Evolutionary conservation across 306 rosid genomes (phyloP), one percentile per base, ranked within the genome.

Genomic region (Phaseolus lunatus): DNA sequence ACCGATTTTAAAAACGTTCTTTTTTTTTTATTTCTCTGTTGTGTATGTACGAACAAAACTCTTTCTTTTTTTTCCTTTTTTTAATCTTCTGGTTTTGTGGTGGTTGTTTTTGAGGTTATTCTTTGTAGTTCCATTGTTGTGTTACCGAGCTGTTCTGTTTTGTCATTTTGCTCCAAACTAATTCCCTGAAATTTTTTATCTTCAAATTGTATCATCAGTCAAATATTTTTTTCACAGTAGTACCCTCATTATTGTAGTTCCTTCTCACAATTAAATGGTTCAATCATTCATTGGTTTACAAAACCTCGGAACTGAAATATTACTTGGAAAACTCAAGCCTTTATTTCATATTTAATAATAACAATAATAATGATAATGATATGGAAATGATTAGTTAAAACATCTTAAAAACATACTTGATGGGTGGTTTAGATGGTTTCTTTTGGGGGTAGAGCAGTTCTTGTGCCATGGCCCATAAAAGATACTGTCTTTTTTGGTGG

Each of bases 121-220:
- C 35, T 14, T 69, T 44, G 16, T 9, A 23, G 39, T 41, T 24
- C 58, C n/a, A 1, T 47, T 64, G 3, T 29, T 37, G 35, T 67
- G 62, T 73, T 37, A 33, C 20, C 24, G 71, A 75, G 83, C 84
- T 85, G 79, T 81, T 61, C n/a, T 57, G 64, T 45, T 41, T 1
- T 82, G 88, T 85, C 87, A 47, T 56, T 83, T 84, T 77, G 31
- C 73, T 56, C 13, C 5, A 53, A 75, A 68, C 82, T 37, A 20
- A 37, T 18, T 35, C 39, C 64, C 72, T 18, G 45, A 65, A 44
- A 65, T 44, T 31, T 20, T 4, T 39, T 47, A 16, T 2, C 66
- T 75, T 7, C 52, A 27, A 41, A 45, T 39, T n/a, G n/a, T 48
- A 22, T 45, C 73, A 22, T 47, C 24, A 14, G 58, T 57, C 22